Evolutionary conservation across 2,329 filamentous ascomycete species (phyloP).

Genomic region (Neodidymelliopsis sp.): DNA sequence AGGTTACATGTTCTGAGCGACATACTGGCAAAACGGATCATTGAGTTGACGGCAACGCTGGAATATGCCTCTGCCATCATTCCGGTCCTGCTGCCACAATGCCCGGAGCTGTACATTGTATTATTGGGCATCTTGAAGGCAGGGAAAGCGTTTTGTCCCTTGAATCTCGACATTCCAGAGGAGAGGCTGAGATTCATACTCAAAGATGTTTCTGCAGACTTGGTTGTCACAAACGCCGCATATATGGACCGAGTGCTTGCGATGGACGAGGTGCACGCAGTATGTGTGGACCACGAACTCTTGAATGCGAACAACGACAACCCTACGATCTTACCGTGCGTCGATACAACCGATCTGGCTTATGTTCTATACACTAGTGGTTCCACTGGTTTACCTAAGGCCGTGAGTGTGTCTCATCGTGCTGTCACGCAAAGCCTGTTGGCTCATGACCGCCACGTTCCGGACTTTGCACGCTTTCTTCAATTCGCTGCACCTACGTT

Average conservation of each 20-base stretch:
- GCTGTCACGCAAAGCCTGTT: slow-evolving; percentile 83
- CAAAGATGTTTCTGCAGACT: slow-evolving; percentile 72
- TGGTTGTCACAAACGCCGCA: slow-evolving; percentile 70
- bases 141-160: slow-evolving; percentile 84
- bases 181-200: slow-evolving; percentile 83
- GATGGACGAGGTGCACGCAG: slow-evolving; percentile 44
- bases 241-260: slow-evolving; percentile 52
- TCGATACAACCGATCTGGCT: slow-evolving; percentile 61
- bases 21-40: slow-evolving; percentile 57
- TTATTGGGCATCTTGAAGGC: slow-evolving; percentile 80
- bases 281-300: slow-evolving; percentile 54
- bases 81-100: slow-evolving; percentile 80
- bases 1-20: slow-evolving; percentile 68
- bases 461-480: slow-evolving; percentile 78
- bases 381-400: slow-evolving; percentile 88
- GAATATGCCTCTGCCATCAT: slow-evolving; percentile 61
- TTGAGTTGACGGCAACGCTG: slow-evolving; percentile 27
- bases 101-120: slow-evolving; percentile 77
- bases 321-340: not conserved
- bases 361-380: slow-evolving; percentile 96
- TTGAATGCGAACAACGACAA: slow-evolving; percentile 28
- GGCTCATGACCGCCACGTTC: slow-evolving; percentile 81
- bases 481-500: slow-evolving; percentile 94
- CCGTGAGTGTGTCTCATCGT: slow-evolving; percentile 80
- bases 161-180: slow-evolving; percentile 77